These are phyloP conservation scores for Raffaelea albimanens DNA, from an alignment of 2,329 filamentous ascomycete genomes.

Conservation along the genomic window DNA sequence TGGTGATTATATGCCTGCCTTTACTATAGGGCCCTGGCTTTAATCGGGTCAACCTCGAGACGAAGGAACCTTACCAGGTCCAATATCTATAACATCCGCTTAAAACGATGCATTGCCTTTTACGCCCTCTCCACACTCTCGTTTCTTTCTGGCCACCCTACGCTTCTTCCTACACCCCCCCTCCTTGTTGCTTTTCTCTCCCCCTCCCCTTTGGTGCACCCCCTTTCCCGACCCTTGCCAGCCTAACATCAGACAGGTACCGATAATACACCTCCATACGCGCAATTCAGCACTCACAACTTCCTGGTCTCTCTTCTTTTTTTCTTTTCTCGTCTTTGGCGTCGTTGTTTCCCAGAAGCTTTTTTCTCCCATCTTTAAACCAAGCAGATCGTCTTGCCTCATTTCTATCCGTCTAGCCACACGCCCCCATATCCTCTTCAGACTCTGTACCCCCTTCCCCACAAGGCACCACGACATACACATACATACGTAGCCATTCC, in stretches of 20 bases:
- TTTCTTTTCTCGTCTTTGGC: not conserved
- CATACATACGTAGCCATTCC: constrained; percentile 4
- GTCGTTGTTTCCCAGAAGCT: not conserved
- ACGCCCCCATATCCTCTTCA: constrained; percentile 1
- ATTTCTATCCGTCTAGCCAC: not conserved
- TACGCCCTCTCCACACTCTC: not conserved
- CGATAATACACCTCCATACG: constrained; percentile 2
- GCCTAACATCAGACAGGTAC: constrained; percentile 8
- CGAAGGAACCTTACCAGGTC: constrained; percentile 10
- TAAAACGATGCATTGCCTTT: not conserved
- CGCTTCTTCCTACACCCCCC: not conserved
- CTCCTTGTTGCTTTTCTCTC: not conserved
- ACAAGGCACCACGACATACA: constrained; percentile 3
- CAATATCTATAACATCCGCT: constrained; percentile 5
- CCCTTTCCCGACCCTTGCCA: constrained; percentile 6
- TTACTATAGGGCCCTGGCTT: constrained; percentile 8
- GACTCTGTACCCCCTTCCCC: constrained; percentile 4
- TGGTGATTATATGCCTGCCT: constrained; percentile 2
- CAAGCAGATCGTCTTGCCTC: constrained; percentile 2
- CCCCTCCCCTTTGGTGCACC: not conserved
- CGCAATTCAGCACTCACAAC: not conserved
- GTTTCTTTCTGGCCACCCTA: not conserved
- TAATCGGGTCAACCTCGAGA: constrained; percentile 3
- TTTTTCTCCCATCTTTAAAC: not conserved
- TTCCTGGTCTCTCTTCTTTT: too few relatives aligned